Percentiles rank a stretch among this genome's conserved stretches.
phyloP scores from a whole-genome alignment of 2,329 filamentous ascomycete species.

The Ploettnerulaceae sp. region DNA sequence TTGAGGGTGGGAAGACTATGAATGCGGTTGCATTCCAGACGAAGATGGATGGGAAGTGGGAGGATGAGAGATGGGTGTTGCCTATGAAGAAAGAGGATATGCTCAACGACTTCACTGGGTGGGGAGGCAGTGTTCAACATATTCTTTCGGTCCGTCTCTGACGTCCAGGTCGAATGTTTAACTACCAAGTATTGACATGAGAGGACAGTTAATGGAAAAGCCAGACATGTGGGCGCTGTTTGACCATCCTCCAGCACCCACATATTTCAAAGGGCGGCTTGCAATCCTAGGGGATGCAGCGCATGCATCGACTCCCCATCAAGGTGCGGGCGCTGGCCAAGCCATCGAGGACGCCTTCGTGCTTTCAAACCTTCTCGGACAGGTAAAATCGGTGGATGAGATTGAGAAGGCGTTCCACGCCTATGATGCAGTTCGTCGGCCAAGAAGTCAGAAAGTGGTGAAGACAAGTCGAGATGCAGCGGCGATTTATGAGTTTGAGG shows the following conservation, averaged over 20 bases:
- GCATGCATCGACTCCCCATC: slow-evolving; percentile 56
- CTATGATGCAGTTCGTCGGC: slow-evolving; percentile 46
- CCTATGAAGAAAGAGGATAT: slow-evolving; percentile 37
- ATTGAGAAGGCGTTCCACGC: slow-evolving; percentile 44
- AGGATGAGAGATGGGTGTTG: slow-evolving; percentile 37
- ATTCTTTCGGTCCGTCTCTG: slow-evolving; percentile 31
- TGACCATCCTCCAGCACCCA: slow-evolving; percentile 40
- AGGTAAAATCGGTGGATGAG: slow-evolving; percentile 34
- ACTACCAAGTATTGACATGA: not conserved
- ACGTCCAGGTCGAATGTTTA: not conserved
- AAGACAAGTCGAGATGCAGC: slow-evolving; percentile 29
- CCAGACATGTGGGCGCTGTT: slow-evolving; percentile 45
- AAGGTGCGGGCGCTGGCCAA: slow-evolving; percentile 54
- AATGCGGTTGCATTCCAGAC: slow-evolving; percentile 42
- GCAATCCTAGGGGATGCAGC: slow-evolving; percentile 57
- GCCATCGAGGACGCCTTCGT: slow-evolving; percentile 50
- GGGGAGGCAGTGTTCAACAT: slow-evolving; percentile 35
- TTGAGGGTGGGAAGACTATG: slow-evolving; percentile 50
- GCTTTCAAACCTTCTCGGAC: slow-evolving; percentile 43
- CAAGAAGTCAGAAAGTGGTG: slow-evolving; percentile 31
- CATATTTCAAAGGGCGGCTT: slow-evolving; percentile 40
- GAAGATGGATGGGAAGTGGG: slow-evolving; percentile 35
- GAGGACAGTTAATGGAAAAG: slow-evolving; percentile 40
- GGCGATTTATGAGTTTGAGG: slow-evolving; percentile 41
- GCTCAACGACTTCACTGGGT: slow-evolving; percentile 36